Evolutionary conservation across 148 eudicot species (phyloP), one percentile per base, ranked within the genome.

Genomic region (Silene latifolia): DNA sequence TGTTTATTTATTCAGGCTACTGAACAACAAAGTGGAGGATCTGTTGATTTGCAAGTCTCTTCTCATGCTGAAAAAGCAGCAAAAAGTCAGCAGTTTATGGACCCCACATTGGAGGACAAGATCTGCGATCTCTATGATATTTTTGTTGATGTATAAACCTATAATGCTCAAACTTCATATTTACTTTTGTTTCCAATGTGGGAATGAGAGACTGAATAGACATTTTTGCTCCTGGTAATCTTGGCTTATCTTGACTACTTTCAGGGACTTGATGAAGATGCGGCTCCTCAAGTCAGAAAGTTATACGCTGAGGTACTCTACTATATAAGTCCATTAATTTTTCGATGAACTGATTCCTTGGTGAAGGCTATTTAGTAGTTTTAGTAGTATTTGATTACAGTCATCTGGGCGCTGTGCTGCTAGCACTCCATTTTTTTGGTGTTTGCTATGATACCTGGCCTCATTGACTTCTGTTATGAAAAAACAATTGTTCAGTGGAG

Each of bases 51-150:
- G 75, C 94, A 88, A 81, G 93, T 88, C 69, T 71, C 81, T 81
- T 83, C 82, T 67, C 83, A 72, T 57, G 81, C 78, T 78, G 91
- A 83, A 71, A 92, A 84, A 78, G 63, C 78, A 32, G 56, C 71
- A 67, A 90, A 89, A 82, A 78, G 85, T 65, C 85, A 88, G 79
- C 84, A 75, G 82, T 76, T 77, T 74, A 92, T 91, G 90, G 97
- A 96, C 84, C 81, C 81, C 76, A 80, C 88, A 44, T 68, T 96
- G 79, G 99, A 96, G 82, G 97, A 90, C 82, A 92, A 87, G 84
- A 89, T 96, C 56, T 92, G 99, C 80, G 97, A 96, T 82, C 96
- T 96, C 64, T 92, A 96, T 80, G 97, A 96, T 78, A 89, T 87
- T 67, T 92, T 82, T 74, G 84, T 96, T 79, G 97, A 96, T 70